Evolutionary conservation across 306 rosid genomes (phyloP).

Genomic region (barrel medic (Medicago truncatula)): DNA sequence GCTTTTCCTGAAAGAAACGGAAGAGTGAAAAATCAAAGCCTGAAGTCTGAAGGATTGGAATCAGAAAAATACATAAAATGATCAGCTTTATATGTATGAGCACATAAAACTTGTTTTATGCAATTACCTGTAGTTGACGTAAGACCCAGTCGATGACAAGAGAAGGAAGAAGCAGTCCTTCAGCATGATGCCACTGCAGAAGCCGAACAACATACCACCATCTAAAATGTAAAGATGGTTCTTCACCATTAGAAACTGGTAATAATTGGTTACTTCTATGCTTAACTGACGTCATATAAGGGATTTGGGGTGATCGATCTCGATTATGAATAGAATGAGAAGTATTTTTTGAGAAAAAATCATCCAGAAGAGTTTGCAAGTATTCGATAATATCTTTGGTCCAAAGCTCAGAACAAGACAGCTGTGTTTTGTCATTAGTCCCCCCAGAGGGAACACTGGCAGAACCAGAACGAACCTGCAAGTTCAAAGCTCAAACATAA

Average conservation of each 20-base stretch:
- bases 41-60: constrained; percentile 36
- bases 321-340: constrained; percentile 60
- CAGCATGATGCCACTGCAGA: constrained; percentile 91
- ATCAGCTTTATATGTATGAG: constrained; percentile 3
- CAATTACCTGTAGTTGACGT: constrained; percentile 75
- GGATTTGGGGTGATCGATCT: constrained; percentile 69
- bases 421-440: constrained; percentile 69
- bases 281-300: constrained; percentile 63
- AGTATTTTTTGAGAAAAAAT: constrained; percentile 66
- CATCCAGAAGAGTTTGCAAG: constrained; percentile 83
- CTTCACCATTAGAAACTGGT: constrained; percentile 67
- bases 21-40: constrained; percentile 43
- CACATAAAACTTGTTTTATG: constrained; percentile 27
- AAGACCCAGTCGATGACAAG: constrained; percentile 91
- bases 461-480: constrained; percentile 73
- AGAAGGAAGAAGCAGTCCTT: constrained; percentile 85
- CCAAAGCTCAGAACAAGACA: constrained; percentile 82
- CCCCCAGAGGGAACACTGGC: constrained; percentile 72
- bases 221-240: constrained; percentile 81
- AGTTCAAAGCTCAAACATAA: constrained; percentile 40
- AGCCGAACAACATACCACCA: constrained; percentile 96
- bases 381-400: constrained; percentile 88
- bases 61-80: not conserved
- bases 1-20: constrained; percentile 71
- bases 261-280: constrained; percentile 56